A percentile compares a stretch with the other conserved stretches of the same genome.
These are phyloP conservation scores for Porogramme epimiltina DNA, from an alignment of 1,284 basidiomycete genomes.

Conservation along the genomic window DNA sequence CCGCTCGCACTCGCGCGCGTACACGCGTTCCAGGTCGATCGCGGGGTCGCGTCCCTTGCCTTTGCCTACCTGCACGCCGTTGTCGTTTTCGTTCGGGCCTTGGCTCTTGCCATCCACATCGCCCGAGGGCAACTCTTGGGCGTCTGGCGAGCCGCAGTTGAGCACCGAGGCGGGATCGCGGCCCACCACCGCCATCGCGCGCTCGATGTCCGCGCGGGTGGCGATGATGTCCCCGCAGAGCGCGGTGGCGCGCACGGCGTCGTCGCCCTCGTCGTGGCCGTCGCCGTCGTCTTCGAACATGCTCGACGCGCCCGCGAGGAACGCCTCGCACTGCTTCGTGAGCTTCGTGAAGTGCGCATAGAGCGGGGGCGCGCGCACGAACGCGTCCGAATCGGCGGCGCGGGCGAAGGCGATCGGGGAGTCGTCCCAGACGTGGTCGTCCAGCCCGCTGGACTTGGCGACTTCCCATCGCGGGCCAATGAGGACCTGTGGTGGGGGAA, in stretches of 20 bases:
- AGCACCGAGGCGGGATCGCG: conserved; percentile 20
- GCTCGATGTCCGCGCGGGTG: conserved; percentile 48
- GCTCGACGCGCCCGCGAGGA: conserved; percentile 45
- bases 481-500: too few species aligned
- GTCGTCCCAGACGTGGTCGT: conserved; percentile 50
- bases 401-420: conserved; percentile 43
- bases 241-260: conserved; percentile 46
- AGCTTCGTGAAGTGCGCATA: conserved; percentile 56
- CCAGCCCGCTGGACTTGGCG: conserved; percentile 41
- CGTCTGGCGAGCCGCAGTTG: neutral
- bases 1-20: conserved; percentile 45
- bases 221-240: conserved; percentile 55
- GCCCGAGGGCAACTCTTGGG: neutral
- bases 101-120: neutral
- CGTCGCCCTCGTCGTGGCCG: conserved; percentile 40
- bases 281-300: conserved; percentile 34
- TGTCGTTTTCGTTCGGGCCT: conserved; percentile 18
- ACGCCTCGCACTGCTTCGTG: conserved; percentile 51
- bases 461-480: conserved; percentile 43
- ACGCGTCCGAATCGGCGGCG: conserved; percentile 19
- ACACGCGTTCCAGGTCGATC: conserved; percentile 41
- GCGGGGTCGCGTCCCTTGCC: conserved; percentile 33
- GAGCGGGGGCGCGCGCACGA: conserved; percentile 41
- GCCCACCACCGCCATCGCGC: conserved; percentile 44
- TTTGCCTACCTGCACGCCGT: too few species aligned